Base-by-base conservation (phyloP, 2,329 filamentous ascomycete species). In the Xylariaceae sp. region DNA sequence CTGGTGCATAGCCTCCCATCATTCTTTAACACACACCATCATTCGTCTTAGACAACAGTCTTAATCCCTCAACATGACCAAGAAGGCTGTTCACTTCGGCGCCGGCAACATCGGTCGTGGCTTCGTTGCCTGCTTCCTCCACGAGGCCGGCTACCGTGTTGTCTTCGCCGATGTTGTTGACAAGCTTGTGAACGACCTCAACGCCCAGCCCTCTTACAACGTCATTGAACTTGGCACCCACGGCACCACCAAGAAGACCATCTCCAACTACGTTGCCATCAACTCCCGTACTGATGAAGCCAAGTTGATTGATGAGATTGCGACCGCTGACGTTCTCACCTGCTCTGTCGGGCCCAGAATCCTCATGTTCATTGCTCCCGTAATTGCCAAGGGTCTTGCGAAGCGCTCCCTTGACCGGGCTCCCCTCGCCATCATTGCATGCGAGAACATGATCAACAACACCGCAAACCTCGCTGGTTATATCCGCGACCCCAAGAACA, bases 301-400 rank as follows among this genome's bases (percentile, higher is more conserved):
- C 56, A 87, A 93, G 57, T 85, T 96, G 57, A 77, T 97, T 66
- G 77, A 93, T 51, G 90, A 94, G 78, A 96, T 97, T 69, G 82
- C 88, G 58, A 88, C 88, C 18, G 92, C 93, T 47, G 92, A 96
- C 64, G 78, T 96, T 56, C 91, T 99, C 70, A 99, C 94, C 65
- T 99, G 94, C 77, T 96, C 94, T 17, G 94, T 99, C 66, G 94
- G 94, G 50, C 94, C 94, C 69, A 95, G 92, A 76, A 88, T 99
- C 72, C 88, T 99, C 72, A 92, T 90, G 78, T 97, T 96, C 77
- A 94, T 99, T 72, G 94, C 94, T 51, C 90, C 93, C 23, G 89
- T 92, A 69, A 96, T 99, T 68, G 93, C 93, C 72, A 94, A 96
- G 82, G 94, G 90, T 67, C 90, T 99, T 65, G 88, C 93, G 73